A percentile compares a stretch with the other conserved stretches of the same genome.
Evolutionary conservation across 2,329 filamentous ascomycete genomes (phyloP).

Genomic region (Kalmusia sp.): DNA sequence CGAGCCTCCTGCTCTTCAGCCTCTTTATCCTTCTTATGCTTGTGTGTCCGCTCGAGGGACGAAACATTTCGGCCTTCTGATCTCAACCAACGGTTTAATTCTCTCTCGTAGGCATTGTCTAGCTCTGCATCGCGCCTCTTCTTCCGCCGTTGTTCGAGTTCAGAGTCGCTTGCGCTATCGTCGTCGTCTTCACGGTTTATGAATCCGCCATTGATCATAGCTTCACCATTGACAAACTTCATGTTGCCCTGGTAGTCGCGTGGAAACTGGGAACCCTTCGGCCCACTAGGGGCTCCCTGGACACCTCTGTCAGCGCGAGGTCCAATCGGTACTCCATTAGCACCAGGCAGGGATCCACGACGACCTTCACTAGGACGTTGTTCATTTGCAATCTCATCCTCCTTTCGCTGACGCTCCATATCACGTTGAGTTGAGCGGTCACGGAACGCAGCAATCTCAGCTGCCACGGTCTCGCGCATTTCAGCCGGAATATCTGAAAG

Average conservation of each 20-base stretch:
- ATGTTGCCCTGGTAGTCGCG: conserved; percentile 79
- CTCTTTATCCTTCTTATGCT: conserved; percentile 78
- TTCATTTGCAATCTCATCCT: conserved; percentile 90
- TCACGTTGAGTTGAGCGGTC: conserved; percentile 90
- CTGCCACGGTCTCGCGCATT: conserved; percentile 92
- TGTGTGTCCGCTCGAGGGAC: conserved; percentile 83
- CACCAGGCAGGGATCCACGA: conserved; percentile 74
- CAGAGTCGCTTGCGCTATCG: conserved; percentile 84
- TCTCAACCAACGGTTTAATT: conserved; percentile 89
- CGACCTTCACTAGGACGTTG: conserved; percentile 78
- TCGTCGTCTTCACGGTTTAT: conserved; percentile 80
- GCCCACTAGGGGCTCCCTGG: conserved; percentile 77
- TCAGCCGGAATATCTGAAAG: conserved; percentile 93
- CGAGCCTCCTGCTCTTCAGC: conserved; percentile 68
- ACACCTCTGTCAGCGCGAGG: conserved; percentile 70
- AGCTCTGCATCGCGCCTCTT: conserved; percentile 76
- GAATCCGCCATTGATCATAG: conserved; percentile 63
- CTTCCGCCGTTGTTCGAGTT: conserved; percentile 76
- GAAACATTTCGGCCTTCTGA: conserved; percentile 83
- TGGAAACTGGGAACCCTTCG: conserved; percentile 70
- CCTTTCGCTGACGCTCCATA: conserved; percentile 81
- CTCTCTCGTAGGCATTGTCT: conserved; percentile 82
- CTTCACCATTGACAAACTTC: conserved; percentile 81
- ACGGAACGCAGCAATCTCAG: conserved; percentile 92
- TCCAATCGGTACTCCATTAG: conserved; percentile 79